Evolutionary conservation across 106 monocot genomes (phyloP), one percentile per base, ranked within the genome.

Genomic region (Allium cepa): DNA sequence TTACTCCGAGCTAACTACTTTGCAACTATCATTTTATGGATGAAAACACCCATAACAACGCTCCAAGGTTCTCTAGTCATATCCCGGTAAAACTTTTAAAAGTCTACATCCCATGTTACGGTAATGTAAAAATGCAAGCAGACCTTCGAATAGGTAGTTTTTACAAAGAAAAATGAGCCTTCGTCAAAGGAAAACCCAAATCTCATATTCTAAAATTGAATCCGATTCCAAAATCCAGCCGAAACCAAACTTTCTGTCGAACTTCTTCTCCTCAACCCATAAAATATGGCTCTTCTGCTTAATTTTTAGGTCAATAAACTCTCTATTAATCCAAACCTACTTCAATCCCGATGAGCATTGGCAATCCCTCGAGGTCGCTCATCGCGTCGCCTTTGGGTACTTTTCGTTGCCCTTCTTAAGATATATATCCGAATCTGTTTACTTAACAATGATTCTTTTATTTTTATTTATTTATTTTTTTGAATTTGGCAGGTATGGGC

Each of bases 341-440:
- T 97, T 97, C 80, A 89, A 92, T 70, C 97, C 97, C 27, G 97
- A 97, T 69, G 97, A 97, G 83, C 85, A 95, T 71, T 95, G 91
- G 91, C 95, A 95, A 60, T 50, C 88, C 9, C 88, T 95, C 16
- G 95, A 95, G 78, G 95, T 95, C 73, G 95, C 95, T 46, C 91
- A 95, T 65, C 85, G 75, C 72, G 65, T 95, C 61, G 75, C 73
- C 22, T 95, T 95, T 53, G 95, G 95, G 88, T 94, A 81, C 10
- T 46, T 46, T 9, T 9, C 53, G 17, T 8, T 9, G 15, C 63
- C 64, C 49, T 64, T 9, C 27, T 36, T 36, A 36, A 36, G 36
- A 36, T 36, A 36, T 36, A 36, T 22, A 22, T 22, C 22, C 22
- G 5, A 36, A 36, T 36, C 36, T 4, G 3, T 36, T 36, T 3